A percentile compares a stretch with the other conserved stretches of the same genome.
Evolutionary conservation across 805 yeast species (phyloP).

Genomic region (Hanseniaspora mollemarum): DNA sequence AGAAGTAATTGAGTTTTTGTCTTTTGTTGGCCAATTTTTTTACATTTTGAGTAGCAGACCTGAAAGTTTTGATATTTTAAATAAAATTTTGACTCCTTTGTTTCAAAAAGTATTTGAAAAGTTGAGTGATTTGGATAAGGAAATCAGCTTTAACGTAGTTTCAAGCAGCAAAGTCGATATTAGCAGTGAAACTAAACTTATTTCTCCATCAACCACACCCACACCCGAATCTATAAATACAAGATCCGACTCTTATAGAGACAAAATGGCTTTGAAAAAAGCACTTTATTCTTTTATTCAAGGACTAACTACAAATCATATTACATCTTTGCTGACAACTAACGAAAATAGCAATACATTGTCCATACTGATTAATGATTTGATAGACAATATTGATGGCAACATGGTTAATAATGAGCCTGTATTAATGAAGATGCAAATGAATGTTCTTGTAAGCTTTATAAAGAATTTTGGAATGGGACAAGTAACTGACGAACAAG

Average conservation of each 20-base stretch:
- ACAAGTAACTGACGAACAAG: conserved; percentile 48
- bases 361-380: conserved; percentile 48
- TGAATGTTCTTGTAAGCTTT: conserved; percentile 56
- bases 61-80: conserved; percentile 59
- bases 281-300: conserved; percentile 59
- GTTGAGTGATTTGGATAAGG: conserved; percentile 36
- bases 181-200: not conserved
- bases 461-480: conserved; percentile 58
- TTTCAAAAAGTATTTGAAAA: conserved; percentile 48
- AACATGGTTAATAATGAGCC: conserved; percentile 45
- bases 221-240: conserved; percentile 10
- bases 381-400: conserved; percentile 50
- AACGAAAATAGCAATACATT: conserved; percentile 51
- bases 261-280: conserved; percentile 53
- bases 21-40: conserved; percentile 78
- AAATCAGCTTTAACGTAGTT: conserved; percentile 21
- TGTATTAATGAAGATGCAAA: conserved; percentile 53
- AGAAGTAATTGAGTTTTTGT: conserved; percentile 69
- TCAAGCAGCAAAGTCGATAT: conserved; percentile 22
- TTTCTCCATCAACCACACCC: not conserved
- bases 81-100: conserved; percentile 65
- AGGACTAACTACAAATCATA: conserved; percentile 62
- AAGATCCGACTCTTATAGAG: conserved; percentile 51
- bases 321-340: conserved; percentile 64
- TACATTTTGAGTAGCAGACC: conserved; percentile 63